These are phyloP conservation scores for Xylaria intraflava DNA, from an alignment of 495 filamentous ascomycete genomes.

Conservation along the genomic window DNA sequence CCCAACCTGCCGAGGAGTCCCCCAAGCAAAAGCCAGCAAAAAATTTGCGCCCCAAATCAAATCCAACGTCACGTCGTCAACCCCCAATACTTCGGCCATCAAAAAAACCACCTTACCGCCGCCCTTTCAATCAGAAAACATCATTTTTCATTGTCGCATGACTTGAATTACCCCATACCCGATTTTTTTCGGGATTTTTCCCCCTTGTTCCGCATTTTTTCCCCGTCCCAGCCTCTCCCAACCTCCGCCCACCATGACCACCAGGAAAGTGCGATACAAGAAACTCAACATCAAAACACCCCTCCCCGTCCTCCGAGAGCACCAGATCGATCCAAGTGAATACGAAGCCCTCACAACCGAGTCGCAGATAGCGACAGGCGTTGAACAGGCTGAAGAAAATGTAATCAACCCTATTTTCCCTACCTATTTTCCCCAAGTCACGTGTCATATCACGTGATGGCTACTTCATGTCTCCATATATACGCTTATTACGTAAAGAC, in stretches of 20 bases:
- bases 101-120: conserved; percentile 49
- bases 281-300: conserved; percentile 85
- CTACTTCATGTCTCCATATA: conserved; percentile 11
- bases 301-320: conserved; percentile 78
- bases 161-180: conserved; percentile 41
- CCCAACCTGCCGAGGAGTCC: conserved; percentile 1
- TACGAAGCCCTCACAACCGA: conserved; percentile 50
- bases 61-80: conserved; percentile 63
- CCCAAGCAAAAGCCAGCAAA: conserved; percentile 27
- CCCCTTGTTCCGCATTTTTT: conserved; percentile 34
- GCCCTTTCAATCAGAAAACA: conserved; percentile 49
- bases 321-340: conserved; percentile 75
- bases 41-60: conserved; percentile 42
- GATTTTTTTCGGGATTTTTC: conserved; percentile 44
- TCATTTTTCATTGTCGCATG: conserved; percentile 50
- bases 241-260: conserved; percentile 53
- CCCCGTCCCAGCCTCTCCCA: conserved; percentile 30
- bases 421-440: conserved; percentile 37
- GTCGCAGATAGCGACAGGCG: conserved; percentile 82
- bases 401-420: conserved; percentile 56
- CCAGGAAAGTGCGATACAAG: conserved; percentile 74
- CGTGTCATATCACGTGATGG: conserved; percentile 44
- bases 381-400: conserved; percentile 94
- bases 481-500: neutral
- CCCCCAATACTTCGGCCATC: conserved; percentile 49